Base-by-base conservation (phyloP, 2,329 filamentous ascomycete genomes). In the Colletotrichum zoysiae region DNA sequence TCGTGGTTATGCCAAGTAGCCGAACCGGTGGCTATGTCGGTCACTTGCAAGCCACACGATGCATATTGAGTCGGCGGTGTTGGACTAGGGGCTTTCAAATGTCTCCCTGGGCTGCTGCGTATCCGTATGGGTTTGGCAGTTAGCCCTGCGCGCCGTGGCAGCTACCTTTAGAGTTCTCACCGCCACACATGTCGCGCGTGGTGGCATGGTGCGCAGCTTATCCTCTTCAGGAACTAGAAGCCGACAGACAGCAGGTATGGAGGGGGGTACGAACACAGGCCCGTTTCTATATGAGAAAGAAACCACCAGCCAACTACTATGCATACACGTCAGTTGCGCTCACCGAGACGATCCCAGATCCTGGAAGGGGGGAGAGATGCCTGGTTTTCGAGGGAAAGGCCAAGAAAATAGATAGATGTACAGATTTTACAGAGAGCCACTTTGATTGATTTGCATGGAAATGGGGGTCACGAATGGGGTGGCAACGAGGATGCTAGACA, bases 1-100 rank as follows among this genome's bases (percentile, higher is more conserved):
- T 40, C 6, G 55, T 57, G 33, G 12, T 23, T 9, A 33, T 60
- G 57, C 40, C 57, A 60, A 60, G 40, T 23, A 26, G 12, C 20
- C 20, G 33, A 33, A n/a, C 23, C 23, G 62, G 44, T 59, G 55
- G 67, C 61, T 59, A 46, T 60, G 62, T 48, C 12, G 61, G 46
- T 44, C 44, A 58, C 42, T 53, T 53, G 55, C 20, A 20, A 42
- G 33, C 65, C 65, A 30, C 30, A 30, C 30, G 30, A 30, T 30
- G 4, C 30, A 30, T 30, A 30, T 11, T 14, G 16, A 26, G 20
- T 23, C 16, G 40, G 40, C 20, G 26, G 30, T 38, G n/a, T 38
- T 58, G 62, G 33, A 6, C 8, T 20, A 9, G 9, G 48, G 48
- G 33, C 40, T 35, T 18, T 26, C 16, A 26, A 35, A 42, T 20